Percentiles rank a stretch among this genome's conserved stretches.
Conservation (phyloP, 345 rosid species). For the Salix viminalis region DNA sequence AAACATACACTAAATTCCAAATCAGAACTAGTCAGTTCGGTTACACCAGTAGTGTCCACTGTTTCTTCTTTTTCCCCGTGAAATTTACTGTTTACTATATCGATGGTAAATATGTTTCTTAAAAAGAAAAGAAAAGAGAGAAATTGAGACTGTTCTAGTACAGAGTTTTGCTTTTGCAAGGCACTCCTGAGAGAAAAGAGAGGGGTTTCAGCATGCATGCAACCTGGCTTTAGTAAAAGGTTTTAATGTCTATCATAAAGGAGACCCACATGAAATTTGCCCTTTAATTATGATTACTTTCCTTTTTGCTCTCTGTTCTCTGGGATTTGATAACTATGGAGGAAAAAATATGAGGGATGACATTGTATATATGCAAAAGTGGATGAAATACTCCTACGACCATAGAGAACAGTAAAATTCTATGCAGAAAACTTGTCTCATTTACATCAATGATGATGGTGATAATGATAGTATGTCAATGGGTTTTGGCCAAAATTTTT, state of each 20-base stretch:
- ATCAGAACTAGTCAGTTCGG: neutral
- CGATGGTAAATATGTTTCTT: too few species aligned
- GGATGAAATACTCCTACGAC: neutral
- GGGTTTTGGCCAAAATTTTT: neutral
- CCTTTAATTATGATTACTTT: neutral
- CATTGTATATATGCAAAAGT: neutral
- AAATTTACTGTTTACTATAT: too few species aligned
- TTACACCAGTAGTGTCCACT: neutral
- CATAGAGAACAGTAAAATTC: neutral
- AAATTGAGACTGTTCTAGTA: neutral
- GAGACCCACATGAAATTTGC: slow-evolving; percentile 8
- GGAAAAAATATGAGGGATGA: neutral
- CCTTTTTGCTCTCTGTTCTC: neutral
- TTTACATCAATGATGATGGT: slow-evolving; percentile 14
- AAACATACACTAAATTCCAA: neutral
- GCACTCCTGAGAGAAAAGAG: slow-evolving; percentile 14
- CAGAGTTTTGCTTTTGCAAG: slow-evolving; percentile 1
- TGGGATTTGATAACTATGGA: neutral
- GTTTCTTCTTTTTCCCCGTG: too few species aligned
- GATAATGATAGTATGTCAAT: slow-evolving; percentile 1
- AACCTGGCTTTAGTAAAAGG: slow-evolving; percentile 16
- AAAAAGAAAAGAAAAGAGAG: neutral
- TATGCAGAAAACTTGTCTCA: slow-evolving; percentile 10
- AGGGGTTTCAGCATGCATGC: slow-evolving; percentile 13
- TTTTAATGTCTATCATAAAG: neutral